Percentiles rank a stretch among this genome's conserved stretches.
Conservation (phyloP, 2,329 filamentous ascomycete species). For the Tolypocladium endophyticum region DNA sequence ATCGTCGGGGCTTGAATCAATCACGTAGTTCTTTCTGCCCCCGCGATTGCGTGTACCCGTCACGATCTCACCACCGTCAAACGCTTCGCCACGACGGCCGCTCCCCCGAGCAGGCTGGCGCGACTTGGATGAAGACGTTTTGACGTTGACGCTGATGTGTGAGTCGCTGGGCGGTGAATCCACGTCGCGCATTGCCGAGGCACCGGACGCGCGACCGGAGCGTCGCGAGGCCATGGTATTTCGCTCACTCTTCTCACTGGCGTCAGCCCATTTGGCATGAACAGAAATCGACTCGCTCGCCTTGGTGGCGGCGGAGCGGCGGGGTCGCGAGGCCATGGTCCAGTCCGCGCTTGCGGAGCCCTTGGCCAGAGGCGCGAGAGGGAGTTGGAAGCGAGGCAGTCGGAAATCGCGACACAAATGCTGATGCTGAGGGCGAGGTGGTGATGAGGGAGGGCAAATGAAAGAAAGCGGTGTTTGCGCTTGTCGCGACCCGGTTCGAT, state of each 20-base stretch:
- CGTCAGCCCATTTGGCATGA: slow-evolving; percentile 30
- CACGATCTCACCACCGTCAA: slow-evolving; percentile 35
- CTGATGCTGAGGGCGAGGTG: not conserved
- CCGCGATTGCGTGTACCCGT: slow-evolving; percentile 42
- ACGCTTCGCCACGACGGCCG: slow-evolving; percentile 24
- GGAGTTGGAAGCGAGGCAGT: not conserved
- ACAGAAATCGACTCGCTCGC: slow-evolving; percentile 32
- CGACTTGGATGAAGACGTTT: slow-evolving; percentile 39
- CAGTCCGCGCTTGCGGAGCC: slow-evolving; percentile 1
- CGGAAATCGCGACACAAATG: not conserved
- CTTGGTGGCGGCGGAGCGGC: slow-evolving; percentile 30
- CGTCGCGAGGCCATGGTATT: slow-evolving; percentile 42
- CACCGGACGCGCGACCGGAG: slow-evolving; percentile 34
- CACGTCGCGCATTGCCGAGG: slow-evolving; percentile 31
- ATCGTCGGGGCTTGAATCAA: slow-evolving; percentile 42
- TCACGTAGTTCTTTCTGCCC: slow-evolving; percentile 49
- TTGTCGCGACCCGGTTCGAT: not conserved
- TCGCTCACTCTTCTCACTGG: slow-evolving; percentile 20
- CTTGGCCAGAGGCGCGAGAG: not conserved
- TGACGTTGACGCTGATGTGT: slow-evolving; percentile 36
- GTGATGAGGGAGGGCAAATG: not conserved
- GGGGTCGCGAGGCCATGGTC: slow-evolving; percentile 37
- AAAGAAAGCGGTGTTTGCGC: not conserved
- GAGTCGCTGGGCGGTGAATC: slow-evolving; percentile 37
- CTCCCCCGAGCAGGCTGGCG: slow-evolving; percentile 37